Evolutionary conservation across 257 asterid species (phyloP), one percentile per base, ranked within the genome.

Genomic region (Nicotiana benthamiana): DNA sequence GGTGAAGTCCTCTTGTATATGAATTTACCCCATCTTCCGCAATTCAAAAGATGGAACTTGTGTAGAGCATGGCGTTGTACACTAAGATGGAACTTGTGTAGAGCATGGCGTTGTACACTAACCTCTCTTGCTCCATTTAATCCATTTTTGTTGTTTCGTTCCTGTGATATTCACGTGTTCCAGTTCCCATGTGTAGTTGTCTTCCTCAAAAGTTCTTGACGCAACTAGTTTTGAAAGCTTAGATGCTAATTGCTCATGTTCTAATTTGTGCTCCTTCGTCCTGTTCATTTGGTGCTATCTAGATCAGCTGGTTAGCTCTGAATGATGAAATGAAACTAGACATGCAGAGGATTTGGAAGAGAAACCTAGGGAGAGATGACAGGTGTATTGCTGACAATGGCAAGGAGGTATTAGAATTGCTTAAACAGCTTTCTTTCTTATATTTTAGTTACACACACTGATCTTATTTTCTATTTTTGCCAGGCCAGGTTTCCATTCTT

Each of bases 331-430:
- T 95, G 99, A 92, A 87, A 79, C 68, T 95, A 83, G 98, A 95
- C 86, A 88, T 95, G 97, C 98, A 95, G 83, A 86, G 99, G 89
- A 93, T 95, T 76, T 95, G 99, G 99, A 95, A 93, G 87, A 91
- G 98, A 87, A 95, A 95, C 85, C 90, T 95, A 48, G 99, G 99
- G 66, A 91, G 99, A 91, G 99, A 95, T 81, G 99, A 95, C 76
- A 88, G 99, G 79, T 91, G 97, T 87, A 90, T 95, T 79, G 91
- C 97, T 18, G 99, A 95, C 86, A 92, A 90, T 65, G 98, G 89
- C 68, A 95, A 95, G 90, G 99, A 95, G 97, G 99, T 95, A 83
- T 60, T 77, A 36, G 46, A 59, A 57, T 68, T 74, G 66, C 78
- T 82, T 34, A 34, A 74, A 67, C 52, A 20, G 34, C 40, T n/a